A percentile compares a stretch with the other conserved stretches of the same genome.
Conservation (phyloP, 2,329 filamentous ascomycete genomes). For the Fusarium solani-melongenae region DNA sequence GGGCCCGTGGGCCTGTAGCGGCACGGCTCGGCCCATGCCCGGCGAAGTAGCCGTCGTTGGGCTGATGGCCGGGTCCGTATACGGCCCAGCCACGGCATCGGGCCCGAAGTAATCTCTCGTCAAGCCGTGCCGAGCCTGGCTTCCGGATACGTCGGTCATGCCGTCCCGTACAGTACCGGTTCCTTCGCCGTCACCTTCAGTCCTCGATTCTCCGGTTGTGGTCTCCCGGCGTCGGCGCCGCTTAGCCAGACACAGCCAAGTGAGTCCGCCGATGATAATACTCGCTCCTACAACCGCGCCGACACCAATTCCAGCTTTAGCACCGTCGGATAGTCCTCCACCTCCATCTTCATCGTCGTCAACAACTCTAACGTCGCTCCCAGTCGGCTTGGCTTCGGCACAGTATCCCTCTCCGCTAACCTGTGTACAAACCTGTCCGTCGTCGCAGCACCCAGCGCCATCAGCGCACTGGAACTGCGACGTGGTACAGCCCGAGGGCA, state of each 20-base stretch:
- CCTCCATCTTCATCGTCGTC: constrained; percentile 37
- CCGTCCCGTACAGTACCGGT: constrained; percentile 35
- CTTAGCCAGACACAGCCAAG: constrained; percentile 61
- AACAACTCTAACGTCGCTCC: constrained; percentile 45
- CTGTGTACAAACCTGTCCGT: constrained; percentile 56
- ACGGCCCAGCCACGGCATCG: constrained; percentile 58
- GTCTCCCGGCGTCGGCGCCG: constrained; percentile 47
- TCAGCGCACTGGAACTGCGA: constrained; percentile 57
- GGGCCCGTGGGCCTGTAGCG: constrained; percentile 57
- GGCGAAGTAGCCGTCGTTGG: constrained; percentile 45
- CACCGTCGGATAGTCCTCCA: constrained; percentile 57
- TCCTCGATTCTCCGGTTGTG: constrained; percentile 8
- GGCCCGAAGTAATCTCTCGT: constrained; percentile 59
- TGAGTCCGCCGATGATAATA: constrained; percentile 54
- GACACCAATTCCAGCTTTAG: constrained; percentile 67
- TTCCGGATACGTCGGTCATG: constrained; percentile 50
- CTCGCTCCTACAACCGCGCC: constrained; percentile 60
- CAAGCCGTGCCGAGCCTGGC: constrained; percentile 45
- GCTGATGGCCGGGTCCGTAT: constrained; percentile 50
- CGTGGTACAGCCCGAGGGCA: constrained; percentile 58
- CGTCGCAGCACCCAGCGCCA: constrained; percentile 62
- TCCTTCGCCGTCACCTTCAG: constrained; percentile 29
- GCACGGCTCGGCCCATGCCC: constrained; percentile 53
- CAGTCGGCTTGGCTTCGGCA: constrained; percentile 49
- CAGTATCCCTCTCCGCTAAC: constrained; percentile 53